phyloP scores from a whole-genome alignment of 2,329 filamentous ascomycete species.

The Paracorniculantispora psalliotae region DNA sequence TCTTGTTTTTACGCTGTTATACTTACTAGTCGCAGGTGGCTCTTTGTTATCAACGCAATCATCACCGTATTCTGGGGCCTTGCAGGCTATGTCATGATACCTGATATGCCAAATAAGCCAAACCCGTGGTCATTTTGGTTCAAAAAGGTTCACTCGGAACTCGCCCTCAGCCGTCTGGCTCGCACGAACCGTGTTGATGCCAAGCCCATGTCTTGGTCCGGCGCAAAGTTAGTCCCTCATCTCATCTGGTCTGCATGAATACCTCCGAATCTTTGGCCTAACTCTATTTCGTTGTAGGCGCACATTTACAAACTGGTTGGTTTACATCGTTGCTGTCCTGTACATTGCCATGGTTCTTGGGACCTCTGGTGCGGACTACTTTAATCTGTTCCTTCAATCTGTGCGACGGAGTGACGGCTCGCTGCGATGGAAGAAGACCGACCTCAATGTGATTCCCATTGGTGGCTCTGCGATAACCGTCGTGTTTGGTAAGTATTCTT shows the following conservation, averaged over 20 bases:
- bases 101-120: constrained; percentile 27
- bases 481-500: constrained; percentile 28
- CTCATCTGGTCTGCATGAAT: neutral
- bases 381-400: constrained; percentile 29
- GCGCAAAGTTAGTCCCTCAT: constrained; percentile 14
- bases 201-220: constrained; percentile 23
- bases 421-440: constrained; percentile 24
- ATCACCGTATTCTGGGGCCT: constrained; percentile 30
- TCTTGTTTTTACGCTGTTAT: no score
- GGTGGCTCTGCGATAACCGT: constrained; percentile 34
- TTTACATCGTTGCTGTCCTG: constrained; percentile 28
- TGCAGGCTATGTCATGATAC: constrained; percentile 30
- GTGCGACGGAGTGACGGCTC: constrained; percentile 21
- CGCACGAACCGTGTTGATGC: constrained; percentile 17
- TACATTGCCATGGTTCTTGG: constrained; percentile 28
- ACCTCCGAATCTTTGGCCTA: no score
- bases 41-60: constrained; percentile 41
- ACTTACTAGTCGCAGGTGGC: constrained; percentile 23
- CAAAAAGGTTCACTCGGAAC: constrained; percentile 21
- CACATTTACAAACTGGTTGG: constrained; percentile 26
- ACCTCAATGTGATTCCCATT: constrained; percentile 49
- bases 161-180: constrained; percentile 26
- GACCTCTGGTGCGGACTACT: constrained; percentile 31
- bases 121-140: constrained; percentile 27
- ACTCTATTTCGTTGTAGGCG: neutral